These are phyloP conservation scores for Hypoxylon sp. DNA, from an alignment of 2,329 filamentous ascomycete genomes.

Conservation along the genomic window DNA sequence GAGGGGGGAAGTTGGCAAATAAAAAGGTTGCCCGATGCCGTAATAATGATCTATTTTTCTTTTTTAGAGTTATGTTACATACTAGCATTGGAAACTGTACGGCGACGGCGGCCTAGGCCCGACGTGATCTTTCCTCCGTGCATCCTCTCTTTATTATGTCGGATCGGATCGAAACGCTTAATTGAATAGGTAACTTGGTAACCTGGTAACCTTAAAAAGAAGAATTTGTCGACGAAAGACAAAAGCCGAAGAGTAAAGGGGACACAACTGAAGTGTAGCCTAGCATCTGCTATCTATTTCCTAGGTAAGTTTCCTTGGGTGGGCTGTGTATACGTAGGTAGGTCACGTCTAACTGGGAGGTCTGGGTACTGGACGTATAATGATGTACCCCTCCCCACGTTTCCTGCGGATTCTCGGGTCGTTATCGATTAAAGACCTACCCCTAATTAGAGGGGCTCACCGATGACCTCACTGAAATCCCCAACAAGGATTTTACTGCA, in stretches of 20 bases:
- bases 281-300: conserved; percentile 1
- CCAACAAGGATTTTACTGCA: conserved; percentile 13
- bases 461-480: conserved; percentile 42
- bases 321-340: conserved; percentile 9
- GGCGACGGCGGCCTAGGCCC: conserved; percentile 50
- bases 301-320: background rate
- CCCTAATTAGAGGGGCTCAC: conserved; percentile 34
- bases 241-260: conserved; percentile 12
- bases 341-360: background rate
- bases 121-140: conserved; percentile 50
- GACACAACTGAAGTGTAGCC: conserved; percentile 23
- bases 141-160: conserved; percentile 43
- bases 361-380: conserved; percentile 6
- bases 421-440: conserved; percentile 44
- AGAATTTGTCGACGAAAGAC: conserved; percentile 21
- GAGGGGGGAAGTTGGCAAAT: conserved; percentile 3
- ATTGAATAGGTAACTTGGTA: conserved; percentile 14
- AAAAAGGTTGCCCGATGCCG: background rate
- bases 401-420: conserved; percentile 32
- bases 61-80: conserved; percentile 37
- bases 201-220: conserved; percentile 25
- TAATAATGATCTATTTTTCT: background rate
- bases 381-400: conserved; percentile 42
- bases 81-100: conserved; percentile 52
- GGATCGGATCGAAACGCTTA: conserved; percentile 5